These are phyloP conservation scores for Blastobotrys chiropterorum DNA, from an alignment of 805 yeast species.

Conservation along the genomic window DNA sequence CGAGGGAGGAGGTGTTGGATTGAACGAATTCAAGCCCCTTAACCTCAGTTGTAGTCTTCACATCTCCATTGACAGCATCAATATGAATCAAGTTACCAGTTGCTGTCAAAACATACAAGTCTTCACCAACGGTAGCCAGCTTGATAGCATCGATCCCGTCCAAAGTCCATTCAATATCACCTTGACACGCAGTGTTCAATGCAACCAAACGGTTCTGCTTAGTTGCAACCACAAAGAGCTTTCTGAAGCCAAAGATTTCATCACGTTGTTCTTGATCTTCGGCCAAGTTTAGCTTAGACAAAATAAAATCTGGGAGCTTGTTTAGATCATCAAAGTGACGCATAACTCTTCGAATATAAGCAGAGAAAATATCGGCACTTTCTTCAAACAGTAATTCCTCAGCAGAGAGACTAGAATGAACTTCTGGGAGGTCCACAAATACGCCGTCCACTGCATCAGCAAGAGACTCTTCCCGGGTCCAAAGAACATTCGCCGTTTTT, in stretches of 20 bases:
- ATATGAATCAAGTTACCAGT: slow-evolving; percentile 16
- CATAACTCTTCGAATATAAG: slow-evolving; percentile 22
- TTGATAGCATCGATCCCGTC: slow-evolving; percentile 8
- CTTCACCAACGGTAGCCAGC: slow-evolving; percentile 1
- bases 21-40: neutral
- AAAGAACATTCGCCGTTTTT: slow-evolving; percentile 7
- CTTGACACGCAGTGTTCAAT: slow-evolving; percentile 24
- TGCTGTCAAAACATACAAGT: slow-evolving; percentile 6
- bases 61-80: slow-evolving; percentile 13
- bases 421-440: slow-evolving; percentile 25
- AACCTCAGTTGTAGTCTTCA: slow-evolving; percentile 4
- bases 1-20: neutral
- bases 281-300: slow-evolving; percentile 1
- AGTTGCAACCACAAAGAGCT: slow-evolving; percentile 28
- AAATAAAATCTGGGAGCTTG: slow-evolving; percentile 6
- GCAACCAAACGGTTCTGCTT: slow-evolving; percentile 26
- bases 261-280: slow-evolving; percentile 11
- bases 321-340: slow-evolving; percentile 24
- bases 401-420: slow-evolving; percentile 19
- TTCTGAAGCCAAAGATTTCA: slow-evolving; percentile 30
- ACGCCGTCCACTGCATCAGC: slow-evolving; percentile 18
- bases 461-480: slow-evolving; percentile 29
- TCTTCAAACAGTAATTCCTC: slow-evolving; percentile 27
- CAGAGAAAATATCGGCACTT: slow-evolving; percentile 22
- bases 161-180: slow-evolving; percentile 24